These are phyloP conservation scores for Heterococcus sp. DNA, from an alignment of 108 stramenopile genomes.

Conservation along the genomic window DNA sequence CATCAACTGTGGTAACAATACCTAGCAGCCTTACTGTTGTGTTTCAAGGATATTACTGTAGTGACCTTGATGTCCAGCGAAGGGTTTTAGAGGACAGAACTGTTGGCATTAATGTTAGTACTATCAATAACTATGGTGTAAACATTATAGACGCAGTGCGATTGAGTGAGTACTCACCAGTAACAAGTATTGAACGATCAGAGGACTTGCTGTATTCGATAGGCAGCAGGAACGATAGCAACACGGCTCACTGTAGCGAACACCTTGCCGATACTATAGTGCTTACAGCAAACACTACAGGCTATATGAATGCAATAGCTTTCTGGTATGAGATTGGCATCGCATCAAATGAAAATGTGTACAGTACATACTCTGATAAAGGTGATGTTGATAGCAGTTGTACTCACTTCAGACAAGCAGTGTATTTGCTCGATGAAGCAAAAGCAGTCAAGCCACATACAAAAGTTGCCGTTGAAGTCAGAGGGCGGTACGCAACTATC, in stretches of 20 bases:
- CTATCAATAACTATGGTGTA: constrained; percentile 48
- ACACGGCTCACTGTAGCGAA: too few relatives aligned
- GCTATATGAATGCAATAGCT: neutral
- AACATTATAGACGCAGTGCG: constrained; percentile 38
- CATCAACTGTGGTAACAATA: neutral
- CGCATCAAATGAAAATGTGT: neutral
- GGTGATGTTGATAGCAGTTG: neutral
- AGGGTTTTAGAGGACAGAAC: constrained; percentile 24
- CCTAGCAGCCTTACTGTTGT: constrained; percentile 15
- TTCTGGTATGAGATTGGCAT: neutral
- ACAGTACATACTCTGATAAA: neutral
- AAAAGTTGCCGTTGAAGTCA: too few relatives aligned
- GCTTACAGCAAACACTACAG: neutral
- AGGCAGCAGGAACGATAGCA: neutral
- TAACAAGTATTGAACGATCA: neutral
- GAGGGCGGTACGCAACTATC: too few relatives aligned
- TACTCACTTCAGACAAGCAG: neutral
- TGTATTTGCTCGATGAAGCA: neutral
- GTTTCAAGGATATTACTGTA: constrained; percentile 39
- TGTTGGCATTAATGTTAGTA: constrained; percentile 28
- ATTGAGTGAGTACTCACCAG: neutral
- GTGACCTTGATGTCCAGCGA: constrained; percentile 33
- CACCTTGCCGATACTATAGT: neutral
- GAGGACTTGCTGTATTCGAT: neutral
- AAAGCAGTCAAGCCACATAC: too few relatives aligned